phyloP scores from a whole-genome alignment of 75 land plant genomes.

The Adiantum capillusveneris region DNA sequence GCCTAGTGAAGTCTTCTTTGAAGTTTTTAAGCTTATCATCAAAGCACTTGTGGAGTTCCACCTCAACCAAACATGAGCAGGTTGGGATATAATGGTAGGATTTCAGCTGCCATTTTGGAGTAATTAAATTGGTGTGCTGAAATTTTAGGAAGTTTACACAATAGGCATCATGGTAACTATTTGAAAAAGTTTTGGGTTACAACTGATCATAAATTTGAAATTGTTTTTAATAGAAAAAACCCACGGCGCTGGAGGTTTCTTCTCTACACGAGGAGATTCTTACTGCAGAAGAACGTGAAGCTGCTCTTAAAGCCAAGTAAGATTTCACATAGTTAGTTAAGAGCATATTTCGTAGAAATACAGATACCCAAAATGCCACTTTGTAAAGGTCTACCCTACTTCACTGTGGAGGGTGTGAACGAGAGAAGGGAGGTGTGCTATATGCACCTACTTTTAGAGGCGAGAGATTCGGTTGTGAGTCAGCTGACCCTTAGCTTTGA shows the following conservation, averaged over 20 bases:
- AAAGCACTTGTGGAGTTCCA: slow-evolving; percentile 17
- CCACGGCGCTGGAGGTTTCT: slow-evolving; percentile 13
- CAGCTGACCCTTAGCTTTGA: neutral
- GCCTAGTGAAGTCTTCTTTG: slow-evolving; percentile 13
- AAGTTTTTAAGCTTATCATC: slow-evolving; percentile 15
- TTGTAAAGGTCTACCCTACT: too few relatives aligned
- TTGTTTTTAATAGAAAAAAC: too few relatives aligned
- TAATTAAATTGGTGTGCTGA: neutral
- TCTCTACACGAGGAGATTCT: slow-evolving; percentile 27
- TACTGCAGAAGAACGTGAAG: slow-evolving; percentile 27
- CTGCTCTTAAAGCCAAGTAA: slow-evolving; percentile 27
- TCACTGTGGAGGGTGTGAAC: too few relatives aligned
- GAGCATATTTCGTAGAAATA: too few relatives aligned
- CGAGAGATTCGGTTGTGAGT: too few relatives aligned
- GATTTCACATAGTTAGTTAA: neutral
- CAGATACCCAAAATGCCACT: too few relatives aligned
- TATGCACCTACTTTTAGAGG: too few relatives aligned
- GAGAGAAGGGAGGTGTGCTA: too few relatives aligned
- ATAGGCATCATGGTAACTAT: neutral
- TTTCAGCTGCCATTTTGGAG: slow-evolving; percentile 3
- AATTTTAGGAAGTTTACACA: neutral
- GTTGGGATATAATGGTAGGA: slow-evolving; percentile 17
- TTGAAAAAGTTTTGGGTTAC: slow-evolving; percentile 10
- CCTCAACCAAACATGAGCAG: slow-evolving; percentile 20
- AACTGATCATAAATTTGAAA: too few relatives aligned